Conservation (phyloP, 345 rosid genomes). For the Aegle marmelos region DNA sequence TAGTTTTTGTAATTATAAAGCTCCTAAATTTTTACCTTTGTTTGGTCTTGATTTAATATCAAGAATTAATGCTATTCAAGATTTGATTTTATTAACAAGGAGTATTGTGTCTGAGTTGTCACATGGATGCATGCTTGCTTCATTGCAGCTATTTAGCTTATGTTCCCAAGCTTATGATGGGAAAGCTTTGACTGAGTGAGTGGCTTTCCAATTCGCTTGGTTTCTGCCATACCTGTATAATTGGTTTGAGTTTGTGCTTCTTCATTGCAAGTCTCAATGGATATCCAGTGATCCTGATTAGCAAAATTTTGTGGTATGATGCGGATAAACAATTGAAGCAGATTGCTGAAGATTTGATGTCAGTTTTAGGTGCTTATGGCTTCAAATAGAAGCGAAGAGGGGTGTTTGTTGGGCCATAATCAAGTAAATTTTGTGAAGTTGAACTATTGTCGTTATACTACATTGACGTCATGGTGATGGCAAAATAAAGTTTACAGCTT, state of each 20-base stretch:
- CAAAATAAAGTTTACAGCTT: not conserved
- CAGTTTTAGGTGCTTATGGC: not conserved
- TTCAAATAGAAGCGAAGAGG: not conserved
- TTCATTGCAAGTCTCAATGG: not conserved
- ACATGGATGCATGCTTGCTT: not conserved
- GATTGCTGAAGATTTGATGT: not conserved
- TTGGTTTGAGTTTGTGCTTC: not conserved
- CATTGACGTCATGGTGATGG: not conserved
- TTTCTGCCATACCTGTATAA: not conserved
- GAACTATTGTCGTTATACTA: not conserved
- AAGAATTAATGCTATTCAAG: constrained; percentile 14
- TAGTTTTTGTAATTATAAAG: constrained; percentile 5
- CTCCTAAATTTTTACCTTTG: not conserved
- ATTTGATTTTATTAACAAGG: constrained; percentile 8
- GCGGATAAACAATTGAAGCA: constrained; percentile 9
- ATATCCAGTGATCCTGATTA: not conserved
- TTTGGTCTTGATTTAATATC: not conserved
- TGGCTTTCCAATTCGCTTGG: not conserved
- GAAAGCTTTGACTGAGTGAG: not conserved
- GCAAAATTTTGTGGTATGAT: not conserved
- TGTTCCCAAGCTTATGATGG: not conserved
- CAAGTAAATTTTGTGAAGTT: not conserved
- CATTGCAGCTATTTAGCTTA: not conserved
- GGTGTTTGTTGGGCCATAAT: not conserved
- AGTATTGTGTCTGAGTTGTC: constrained; percentile 13